Evolutionary conservation across 108 stramenopile genomes (phyloP).

Genomic region (Schizochytrium sp.): DNA sequence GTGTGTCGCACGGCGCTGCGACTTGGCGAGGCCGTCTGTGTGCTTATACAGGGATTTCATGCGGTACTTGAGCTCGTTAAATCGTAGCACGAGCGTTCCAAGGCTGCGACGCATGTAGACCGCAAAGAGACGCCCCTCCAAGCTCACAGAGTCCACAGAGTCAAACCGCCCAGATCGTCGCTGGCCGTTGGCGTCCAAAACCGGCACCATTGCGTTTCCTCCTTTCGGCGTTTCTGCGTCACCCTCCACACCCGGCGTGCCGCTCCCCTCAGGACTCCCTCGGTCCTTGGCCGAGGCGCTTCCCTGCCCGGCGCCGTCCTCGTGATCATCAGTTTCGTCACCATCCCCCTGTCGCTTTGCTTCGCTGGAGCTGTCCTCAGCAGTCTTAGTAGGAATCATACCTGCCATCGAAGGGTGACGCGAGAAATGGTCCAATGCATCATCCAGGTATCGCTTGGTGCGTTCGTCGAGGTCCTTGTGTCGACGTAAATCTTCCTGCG

Average conservation of each 20-base stretch:
- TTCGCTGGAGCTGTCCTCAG: neutral
- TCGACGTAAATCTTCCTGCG: neutral
- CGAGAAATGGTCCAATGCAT: neutral
- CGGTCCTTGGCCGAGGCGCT: too few relatives aligned
- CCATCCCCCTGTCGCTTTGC: too few relatives aligned
- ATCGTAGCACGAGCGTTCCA: neutral
- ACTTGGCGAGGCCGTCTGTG: neutral
- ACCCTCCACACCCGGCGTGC: too few relatives aligned
- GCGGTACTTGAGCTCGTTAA: neutral
- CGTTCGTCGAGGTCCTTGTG: conserved; percentile 2
- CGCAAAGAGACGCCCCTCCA: neutral
- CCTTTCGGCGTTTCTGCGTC: too few relatives aligned
- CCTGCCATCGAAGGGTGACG: neutral
- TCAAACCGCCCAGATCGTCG: neutral
- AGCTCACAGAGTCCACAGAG: neutral
- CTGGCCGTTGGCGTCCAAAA: neutral
- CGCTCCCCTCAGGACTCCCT: too few relatives aligned
- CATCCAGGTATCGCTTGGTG: neutral
- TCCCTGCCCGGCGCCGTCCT: too few relatives aligned
- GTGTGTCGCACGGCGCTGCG: neutral
- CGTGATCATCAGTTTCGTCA: too few relatives aligned
- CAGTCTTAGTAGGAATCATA: neutral
- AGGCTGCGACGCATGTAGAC: neutral
- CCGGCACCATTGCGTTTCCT: neutral
- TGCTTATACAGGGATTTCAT: neutral